Evolutionary conservation across 176 grass and related monocot genomes (phyloP).

Genomic region (Zea luxurians): DNA sequence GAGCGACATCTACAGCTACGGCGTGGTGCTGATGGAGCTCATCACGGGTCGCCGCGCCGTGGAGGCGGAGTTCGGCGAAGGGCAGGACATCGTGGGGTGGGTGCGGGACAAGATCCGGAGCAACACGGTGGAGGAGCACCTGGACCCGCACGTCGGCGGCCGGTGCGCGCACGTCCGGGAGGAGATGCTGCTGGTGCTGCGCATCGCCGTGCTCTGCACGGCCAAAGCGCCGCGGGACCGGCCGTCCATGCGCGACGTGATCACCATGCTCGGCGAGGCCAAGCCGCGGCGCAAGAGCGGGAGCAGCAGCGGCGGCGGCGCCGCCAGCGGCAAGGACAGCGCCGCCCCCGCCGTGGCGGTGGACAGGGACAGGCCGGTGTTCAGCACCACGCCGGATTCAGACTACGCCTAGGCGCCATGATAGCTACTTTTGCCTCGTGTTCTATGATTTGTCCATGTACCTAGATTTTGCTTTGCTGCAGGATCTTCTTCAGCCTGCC

Average conservation of each 20-base stretch:
- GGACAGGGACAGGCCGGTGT: constrained; percentile 89
- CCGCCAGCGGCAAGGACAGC: not conserved
- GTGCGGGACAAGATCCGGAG: constrained; percentile 63
- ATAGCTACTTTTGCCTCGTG: not conserved
- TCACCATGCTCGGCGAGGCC: constrained; percentile 93
- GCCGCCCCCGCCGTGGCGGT: constrained; percentile 1
- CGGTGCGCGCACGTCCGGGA: constrained; percentile 75
- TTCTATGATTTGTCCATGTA: constrained; percentile 36
- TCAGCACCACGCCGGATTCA: constrained; percentile 64
- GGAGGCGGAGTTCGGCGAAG: constrained; percentile 76
- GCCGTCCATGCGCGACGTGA: constrained; percentile 84
- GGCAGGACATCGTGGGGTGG: constrained; percentile 85
- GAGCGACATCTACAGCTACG: constrained; percentile 98
- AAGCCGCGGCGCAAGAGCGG: constrained; percentile 86
- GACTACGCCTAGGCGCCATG: constrained; percentile 32
- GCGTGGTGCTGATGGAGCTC: constrained; percentile 94
- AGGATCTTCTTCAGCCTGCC: constrained; percentile 36
- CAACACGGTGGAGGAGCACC: constrained; percentile 59
- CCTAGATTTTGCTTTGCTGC: constrained; percentile 26
- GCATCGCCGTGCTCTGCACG: constrained; percentile 93
- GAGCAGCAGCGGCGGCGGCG: constrained; percentile 5
- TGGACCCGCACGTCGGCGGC: constrained; percentile 64
- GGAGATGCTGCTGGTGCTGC: constrained; percentile 92
- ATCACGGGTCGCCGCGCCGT: constrained; percentile 68
- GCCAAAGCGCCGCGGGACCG: constrained; percentile 72